These are phyloP conservation scores for Alloteropsis angusta DNA, from an alignment of 202 grass and related monocot genomes.

Conservation along the genomic window DNA sequence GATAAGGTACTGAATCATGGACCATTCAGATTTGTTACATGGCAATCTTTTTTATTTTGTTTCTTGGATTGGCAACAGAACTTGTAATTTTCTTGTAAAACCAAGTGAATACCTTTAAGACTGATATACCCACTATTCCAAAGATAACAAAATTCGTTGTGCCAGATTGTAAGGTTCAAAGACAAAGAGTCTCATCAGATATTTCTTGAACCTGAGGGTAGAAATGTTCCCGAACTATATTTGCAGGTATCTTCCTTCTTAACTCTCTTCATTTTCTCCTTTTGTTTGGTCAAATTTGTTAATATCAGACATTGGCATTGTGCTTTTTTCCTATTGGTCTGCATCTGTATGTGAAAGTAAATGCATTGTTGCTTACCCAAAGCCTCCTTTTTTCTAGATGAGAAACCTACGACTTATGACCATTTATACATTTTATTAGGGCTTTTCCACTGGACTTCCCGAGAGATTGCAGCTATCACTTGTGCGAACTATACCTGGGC, in stretches of 20 bases:
- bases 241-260: conserved; percentile 52
- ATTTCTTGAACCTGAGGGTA: conserved; percentile 97
- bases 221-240: conserved; percentile 91
- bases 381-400: neutral
- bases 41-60: neutral
- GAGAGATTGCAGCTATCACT: conserved; percentile 79
- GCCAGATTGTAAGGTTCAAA: conserved; percentile 93
- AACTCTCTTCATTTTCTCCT: conserved; percentile 3
- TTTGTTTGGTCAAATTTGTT: conserved; percentile 23
- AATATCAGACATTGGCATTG: conserved; percentile 10
- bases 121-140: neutral
- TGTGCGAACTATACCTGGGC: conserved; percentile 79
- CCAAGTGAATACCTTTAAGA: too few species aligned
- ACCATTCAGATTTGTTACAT: neutral
- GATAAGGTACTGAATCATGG: conserved; percentile 59
- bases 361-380: conserved; percentile 12
- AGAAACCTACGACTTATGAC: neutral
- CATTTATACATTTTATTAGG: conserved; percentile 40
- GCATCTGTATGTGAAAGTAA: neutral
- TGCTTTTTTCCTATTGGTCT: neutral
- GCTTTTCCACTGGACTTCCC: conserved; percentile 90
- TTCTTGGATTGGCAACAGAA: neutral
- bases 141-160: conserved; percentile 25
- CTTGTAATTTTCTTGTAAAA: neutral
- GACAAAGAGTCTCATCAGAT: conserved; percentile 97